Conservation (phyloP, 805 yeast species). For the Yarrowia sp. region DNA sequence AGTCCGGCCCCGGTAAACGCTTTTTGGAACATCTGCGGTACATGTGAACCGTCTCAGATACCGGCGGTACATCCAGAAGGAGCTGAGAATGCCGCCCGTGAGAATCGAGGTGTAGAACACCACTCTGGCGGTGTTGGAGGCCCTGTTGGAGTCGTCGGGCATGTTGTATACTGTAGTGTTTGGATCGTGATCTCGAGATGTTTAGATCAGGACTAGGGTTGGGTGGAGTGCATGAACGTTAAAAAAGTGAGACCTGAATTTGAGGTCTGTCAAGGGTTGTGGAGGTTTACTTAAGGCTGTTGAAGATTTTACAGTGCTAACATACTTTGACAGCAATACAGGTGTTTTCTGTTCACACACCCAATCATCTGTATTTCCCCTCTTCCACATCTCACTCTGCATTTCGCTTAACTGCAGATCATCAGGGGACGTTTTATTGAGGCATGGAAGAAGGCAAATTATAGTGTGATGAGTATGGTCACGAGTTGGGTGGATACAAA, state of each 20-base stretch:
- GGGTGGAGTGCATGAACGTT: conserved; percentile 31
- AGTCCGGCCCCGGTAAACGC: conserved; percentile 55
- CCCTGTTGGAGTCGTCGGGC: conserved; percentile 29
- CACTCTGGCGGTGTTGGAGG: conserved; percentile 33
- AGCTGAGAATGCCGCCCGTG: conserved; percentile 52
- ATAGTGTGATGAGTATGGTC: conserved; percentile 4
- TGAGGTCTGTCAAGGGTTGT: not conserved
- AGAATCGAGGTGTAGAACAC: conserved; percentile 40
- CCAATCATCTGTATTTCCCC: no score
- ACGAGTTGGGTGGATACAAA: not conserved
- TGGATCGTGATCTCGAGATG: conserved; percentile 28
- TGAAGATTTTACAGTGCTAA: no score
- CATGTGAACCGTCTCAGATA: conserved; percentile 60
- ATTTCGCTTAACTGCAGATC: conserved; percentile 11
- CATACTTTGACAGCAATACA: no score
- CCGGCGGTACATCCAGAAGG: conserved; percentile 55
- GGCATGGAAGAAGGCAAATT: conserved; percentile 6
- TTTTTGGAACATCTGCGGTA: conserved; percentile 59
- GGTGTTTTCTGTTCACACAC: no score
- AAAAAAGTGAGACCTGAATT: conserved; percentile 14
- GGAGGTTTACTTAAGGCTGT: no score
- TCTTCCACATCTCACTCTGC: not conserved
- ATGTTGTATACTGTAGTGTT: not conserved
- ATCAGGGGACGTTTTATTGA: not conserved
- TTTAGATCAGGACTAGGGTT: conserved; percentile 35